Evolutionary conservation across 73 alveolate genomes (phyloP), one percentile per base, ranked within the genome.

Genomic region (Paramecium biaurelia): DNA sequence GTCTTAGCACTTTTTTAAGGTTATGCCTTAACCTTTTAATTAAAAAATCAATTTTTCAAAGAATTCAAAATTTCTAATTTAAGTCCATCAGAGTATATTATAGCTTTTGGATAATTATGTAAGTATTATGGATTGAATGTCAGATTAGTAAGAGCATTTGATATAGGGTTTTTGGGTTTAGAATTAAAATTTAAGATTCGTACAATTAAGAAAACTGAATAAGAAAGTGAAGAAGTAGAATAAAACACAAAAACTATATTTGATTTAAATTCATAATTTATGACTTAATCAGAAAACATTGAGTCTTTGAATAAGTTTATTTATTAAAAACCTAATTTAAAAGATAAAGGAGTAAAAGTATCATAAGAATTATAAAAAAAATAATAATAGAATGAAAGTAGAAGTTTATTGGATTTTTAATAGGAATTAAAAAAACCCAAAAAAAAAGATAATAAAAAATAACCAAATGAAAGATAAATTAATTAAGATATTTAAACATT

Each of bases 121-220:
- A 79, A 43, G 7, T 47, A 79, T 45, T 79, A 79, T 79, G 90
- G 90, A 12, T 7, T 79, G 34, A 47, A 43, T 21, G 28, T 42
- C 2, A 38, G 90, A 21, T 21, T 79, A 11, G 90, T 79, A 43
- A 79, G 90, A 23, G 90, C 90, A 38, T 79, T 79, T 43, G 90
- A 79, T 79, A 23, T 43, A 11, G 90, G 90, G 24, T 79, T 79
- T 79, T 30, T 47, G 5, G 90, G 90, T 38, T 45, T 79, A 38
- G 90, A 79, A 79, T 43, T 38, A 30, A 79, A 38, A 79, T 79
- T 79, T 34, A 79, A 63, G 30, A 47, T 79, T 42, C 24, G 56
- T 1, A 47, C 90, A 21, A 18, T 79, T 23, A 41, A 24, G 5
- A 43, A 79, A 47, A 63, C 8, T 10, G 72, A 79, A 3, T 30